Conservation (phyloP, 2,329 filamentous ascomycete species). For the Trichoderma sp. region DNA sequence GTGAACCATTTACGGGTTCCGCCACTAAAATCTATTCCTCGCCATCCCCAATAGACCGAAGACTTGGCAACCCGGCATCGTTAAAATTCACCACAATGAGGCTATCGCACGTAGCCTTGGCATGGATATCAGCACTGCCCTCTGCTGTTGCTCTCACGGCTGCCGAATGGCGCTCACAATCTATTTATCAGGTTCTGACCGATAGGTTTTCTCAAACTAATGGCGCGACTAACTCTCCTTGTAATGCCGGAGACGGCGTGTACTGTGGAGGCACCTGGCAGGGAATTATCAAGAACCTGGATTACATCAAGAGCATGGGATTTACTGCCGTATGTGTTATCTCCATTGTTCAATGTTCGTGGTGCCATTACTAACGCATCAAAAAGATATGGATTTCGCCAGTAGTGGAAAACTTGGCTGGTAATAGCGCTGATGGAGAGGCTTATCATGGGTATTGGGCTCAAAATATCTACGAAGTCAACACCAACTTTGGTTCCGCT, state of each 20-base stretch:
- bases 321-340: conserved; percentile 51
- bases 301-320: conserved; percentile 65
- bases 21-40: neutral
- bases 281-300: conserved; percentile 61
- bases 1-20: neutral
- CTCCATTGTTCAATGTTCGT: neutral
- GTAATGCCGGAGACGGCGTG: neutral
- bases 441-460: conserved; percentile 62
- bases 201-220: neutral
- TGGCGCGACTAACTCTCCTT: neutral
- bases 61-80: neutral
- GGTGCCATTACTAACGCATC: neutral
- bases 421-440: conserved; percentile 42
- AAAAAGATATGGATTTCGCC: conserved; percentile 58
- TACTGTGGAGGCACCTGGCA: conserved; percentile 66
- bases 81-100: neutral
- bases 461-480: conserved; percentile 55
- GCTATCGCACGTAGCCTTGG: neutral
- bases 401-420: conserved; percentile 48
- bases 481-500: conserved; percentile 61
- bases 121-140: neutral
- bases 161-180: neutral
- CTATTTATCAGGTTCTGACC: neutral
- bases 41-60: neutral
- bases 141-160: neutral